A percentile compares a stretch with the other conserved stretches of the same genome.
Conservation (phyloP, 208 protist genomes). For the Wallacemonas collosoma region DNA sequence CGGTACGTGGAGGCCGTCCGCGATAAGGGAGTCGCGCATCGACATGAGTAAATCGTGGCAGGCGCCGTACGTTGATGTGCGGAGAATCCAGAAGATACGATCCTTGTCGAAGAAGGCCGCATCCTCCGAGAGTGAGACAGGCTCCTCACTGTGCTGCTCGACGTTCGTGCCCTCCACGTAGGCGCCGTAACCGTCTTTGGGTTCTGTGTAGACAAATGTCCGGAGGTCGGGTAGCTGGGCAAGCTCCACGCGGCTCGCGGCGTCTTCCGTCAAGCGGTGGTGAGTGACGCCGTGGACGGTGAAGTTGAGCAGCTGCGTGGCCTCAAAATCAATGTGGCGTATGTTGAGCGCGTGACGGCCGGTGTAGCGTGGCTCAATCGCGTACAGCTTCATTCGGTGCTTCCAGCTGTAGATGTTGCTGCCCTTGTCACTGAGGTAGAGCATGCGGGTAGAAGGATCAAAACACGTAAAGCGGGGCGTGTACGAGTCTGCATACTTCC, state of each 20-base stretch:
- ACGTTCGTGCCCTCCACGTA: conserved; percentile 23
- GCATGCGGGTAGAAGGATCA: conserved; percentile 39
- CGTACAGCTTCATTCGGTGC: conserved; percentile 52
- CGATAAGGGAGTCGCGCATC: conserved; percentile 41
- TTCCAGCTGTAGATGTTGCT: conserved; percentile 28
- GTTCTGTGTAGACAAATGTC: background rate
- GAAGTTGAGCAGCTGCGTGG: conserved; percentile 25
- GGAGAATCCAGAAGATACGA: conserved; percentile 29
- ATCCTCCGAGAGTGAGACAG: conserved; percentile 26
- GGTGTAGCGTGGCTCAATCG: conserved; percentile 21
- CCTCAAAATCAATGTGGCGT: conserved; percentile 25
- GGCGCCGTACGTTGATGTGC: conserved; percentile 25
- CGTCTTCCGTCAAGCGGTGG: conserved; percentile 22
- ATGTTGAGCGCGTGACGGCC: conserved; percentile 23
- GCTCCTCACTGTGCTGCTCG: conserved; percentile 14
- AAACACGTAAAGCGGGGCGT: conserved; percentile 38
- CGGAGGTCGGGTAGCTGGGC: conserved; percentile 29
- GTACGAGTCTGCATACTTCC: conserved; percentile 29
- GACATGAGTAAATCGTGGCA: conserved; percentile 25
- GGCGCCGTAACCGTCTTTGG: conserved; percentile 3
- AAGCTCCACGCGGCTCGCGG: conserved; percentile 20
- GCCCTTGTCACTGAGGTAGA: conserved; percentile 47
- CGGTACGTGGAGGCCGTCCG: conserved; percentile 36
- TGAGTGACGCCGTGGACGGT: conserved; percentile 29
- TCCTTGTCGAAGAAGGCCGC: conserved; percentile 30